Evolutionary conservation across 306 rosid species (phyloP), one percentile per base, ranked within the genome.

Genomic region (Quercus bicolor): DNA sequence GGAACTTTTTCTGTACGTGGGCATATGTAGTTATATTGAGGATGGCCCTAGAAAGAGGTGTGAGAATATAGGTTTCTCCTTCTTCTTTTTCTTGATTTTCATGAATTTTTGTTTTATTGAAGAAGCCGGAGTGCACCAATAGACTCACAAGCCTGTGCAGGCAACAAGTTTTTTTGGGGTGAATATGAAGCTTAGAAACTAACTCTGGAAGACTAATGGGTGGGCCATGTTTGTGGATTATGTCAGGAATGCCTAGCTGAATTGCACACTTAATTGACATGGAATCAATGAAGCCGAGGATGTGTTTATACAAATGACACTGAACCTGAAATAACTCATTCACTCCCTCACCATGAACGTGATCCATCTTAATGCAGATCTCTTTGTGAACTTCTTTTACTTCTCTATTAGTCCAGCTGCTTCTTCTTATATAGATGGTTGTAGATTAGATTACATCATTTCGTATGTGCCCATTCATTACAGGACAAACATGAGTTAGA

Each of bases 41-140:
- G 0, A 88, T 87, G 21, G 86, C 79, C 80, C 82, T 84, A 7
- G 94, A 88, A 45, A 88, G 68, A 7, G 90, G 83, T 3, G 89
- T 86, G 6, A 90, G 81, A 77, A 4, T 83, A 73, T 86, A 86
- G 0, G 79, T 79, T 68, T 45, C 75, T 64, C 6, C 33, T 29
- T 29, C 33, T 29, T 29, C 37, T 33, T 33, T 33, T 33, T 33
- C 37, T 33, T 33, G 37, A 33, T 33, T 33, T 33, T 33, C 37
- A 33, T 33, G 37, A 33, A 33, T 33, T 33, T 33, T 33, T 33
- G 37, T 33, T 33, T 33, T 33, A 33, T 0, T 33, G 37, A 33
- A 33, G 37, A 33, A 33, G 37, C 37, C 7, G 37, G 37, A 33
- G 37, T 33, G 37, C 37, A 33, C 6, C 37, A 33, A 33, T 33